A percentile compares a stretch with the other conserved stretches of the same genome.
Conservation (phyloP, 106 monocot genomes). For the Xerophyta viscosa region DNA sequence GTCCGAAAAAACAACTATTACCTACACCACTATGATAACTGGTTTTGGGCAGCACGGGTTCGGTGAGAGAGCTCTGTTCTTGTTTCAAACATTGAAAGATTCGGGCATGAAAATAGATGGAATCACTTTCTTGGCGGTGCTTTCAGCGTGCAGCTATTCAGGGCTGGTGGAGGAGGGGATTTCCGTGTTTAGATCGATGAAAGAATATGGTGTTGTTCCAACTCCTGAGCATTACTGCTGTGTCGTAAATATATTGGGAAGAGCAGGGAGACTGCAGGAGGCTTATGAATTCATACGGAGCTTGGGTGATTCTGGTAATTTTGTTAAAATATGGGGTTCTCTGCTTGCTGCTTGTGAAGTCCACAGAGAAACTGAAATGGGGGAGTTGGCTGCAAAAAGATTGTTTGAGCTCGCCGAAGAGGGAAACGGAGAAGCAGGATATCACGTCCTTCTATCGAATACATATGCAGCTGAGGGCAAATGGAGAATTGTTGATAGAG, state of each 20-base stretch:
- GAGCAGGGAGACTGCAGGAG: constrained; percentile 80
- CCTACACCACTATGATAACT: constrained; percentile 84
- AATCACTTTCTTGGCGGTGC: constrained; percentile 60
- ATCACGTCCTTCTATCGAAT: constrained; percentile 78
- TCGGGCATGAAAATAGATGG: constrained; percentile 57
- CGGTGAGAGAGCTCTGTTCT: constrained; percentile 51
- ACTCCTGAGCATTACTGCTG: constrained; percentile 75
- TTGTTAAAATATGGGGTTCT: constrained; percentile 71
- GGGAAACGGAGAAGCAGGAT: constrained; percentile 31
- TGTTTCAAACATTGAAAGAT: constrained; percentile 56
- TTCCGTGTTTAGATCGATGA: constrained; percentile 56
- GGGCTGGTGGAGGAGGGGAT: constrained; percentile 84
- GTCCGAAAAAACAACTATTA: constrained; percentile 49
- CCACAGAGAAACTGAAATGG: constrained; percentile 61
- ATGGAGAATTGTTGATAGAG: constrained; percentile 58
- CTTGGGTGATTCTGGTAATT: constrained; percentile 46
- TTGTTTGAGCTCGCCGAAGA: constrained; percentile 55
- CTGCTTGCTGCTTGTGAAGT: constrained; percentile 78
- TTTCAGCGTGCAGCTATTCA: constrained; percentile 79
- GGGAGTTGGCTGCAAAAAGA: constrained; percentile 42
- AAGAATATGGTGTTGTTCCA: constrained; percentile 39
- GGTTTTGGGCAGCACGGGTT: constrained; percentile 77
- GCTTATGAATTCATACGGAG: constrained; percentile 59
- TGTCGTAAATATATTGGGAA: constrained; percentile 81
- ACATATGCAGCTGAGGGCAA: constrained; percentile 60